Base-by-base conservation (phyloP, 257 asterid species). In the Penstemon eatonii region DNA sequence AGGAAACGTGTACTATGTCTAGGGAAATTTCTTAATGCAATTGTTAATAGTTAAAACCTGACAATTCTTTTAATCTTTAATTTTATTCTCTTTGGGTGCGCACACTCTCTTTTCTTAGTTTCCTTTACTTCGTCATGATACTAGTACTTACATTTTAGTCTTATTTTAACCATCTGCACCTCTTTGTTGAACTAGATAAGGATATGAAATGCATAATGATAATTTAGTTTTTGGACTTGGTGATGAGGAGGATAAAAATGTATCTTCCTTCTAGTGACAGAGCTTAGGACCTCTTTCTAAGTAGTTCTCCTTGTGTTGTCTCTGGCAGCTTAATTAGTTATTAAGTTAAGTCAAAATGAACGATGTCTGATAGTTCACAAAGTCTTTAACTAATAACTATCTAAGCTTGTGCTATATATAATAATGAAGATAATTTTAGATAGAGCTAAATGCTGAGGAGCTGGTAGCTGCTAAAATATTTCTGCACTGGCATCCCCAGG, bases 31-130 rank as follows among this genome's bases (percentile, higher is more conserved):
- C 54, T 43, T 36, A 38, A 60, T 51, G 50, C 67, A 42, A 39
- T 60, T 60, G 67, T 7, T 38, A 39, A 56, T 15, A 45, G 43
- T 59, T 42, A 72, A 37, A 51, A 59, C 66, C 66, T 65, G 64
- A 9, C 59, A 73, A 50, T 8, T 11, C 54, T 72, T n/a, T 42
- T 39, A n/a, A 7, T 54, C 56, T 64, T 39, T 2, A 25, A 25
- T 25, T 25, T 25, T 25, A 37, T 15, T 18, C 25, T 57, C 33
- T 3, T 25, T 9, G 60, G 36, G 56, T 59, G 40, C 12, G 47
- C 46, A 57, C 37, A 25, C 33, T 25, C 33, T 25, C 33, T 1
- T 25, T 25, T 25, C 33, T 2, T 25, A 25, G 12, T 70, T 61
- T 46, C 39, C 15, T 10, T 70, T 54, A 19, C 15, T 70, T 54